phyloP scores from a whole-genome alignment of 768 basidiomycete genomes.

The Mrakia gelida region DNA sequence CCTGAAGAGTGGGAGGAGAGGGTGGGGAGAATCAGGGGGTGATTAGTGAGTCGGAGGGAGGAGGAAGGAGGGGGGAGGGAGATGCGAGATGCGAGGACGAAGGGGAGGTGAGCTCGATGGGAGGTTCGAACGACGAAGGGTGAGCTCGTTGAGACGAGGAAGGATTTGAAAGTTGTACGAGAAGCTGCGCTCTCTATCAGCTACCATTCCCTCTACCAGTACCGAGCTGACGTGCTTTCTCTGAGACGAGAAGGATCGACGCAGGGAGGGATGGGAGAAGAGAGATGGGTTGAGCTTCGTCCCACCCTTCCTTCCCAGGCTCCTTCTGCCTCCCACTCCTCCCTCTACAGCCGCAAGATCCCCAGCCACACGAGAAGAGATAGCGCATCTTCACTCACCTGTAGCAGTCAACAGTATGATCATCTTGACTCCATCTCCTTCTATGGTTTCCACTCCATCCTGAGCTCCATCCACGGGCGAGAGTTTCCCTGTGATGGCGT shows the following conservation, averaged over 20 bases:
- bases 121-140: neutral
- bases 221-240: too few relatives aligned
- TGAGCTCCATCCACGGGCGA: slow-evolving; percentile 56
- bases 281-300: slow-evolving; percentile 2
- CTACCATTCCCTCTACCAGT: too few relatives aligned
- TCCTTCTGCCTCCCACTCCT: neutral
- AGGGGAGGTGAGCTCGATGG: too few relatives aligned
- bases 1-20: slow-evolving; percentile 92
- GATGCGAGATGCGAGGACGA: neutral
- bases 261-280: too few relatives aligned
- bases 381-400: slow-evolving; percentile 52
- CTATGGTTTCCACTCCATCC: slow-evolving; percentile 73
- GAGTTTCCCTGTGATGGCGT: slow-evolving; percentile 91
- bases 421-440: slow-evolving; percentile 92
- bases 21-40: slow-evolving; percentile 45
- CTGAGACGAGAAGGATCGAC: too few relatives aligned
- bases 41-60: slow-evolving; percentile 9
- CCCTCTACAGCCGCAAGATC: neutral
- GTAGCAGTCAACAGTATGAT: slow-evolving; percentile 84
- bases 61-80: neutral
- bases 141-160: too few relatives aligned
- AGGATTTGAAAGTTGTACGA: too few relatives aligned
- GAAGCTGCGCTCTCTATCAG: too few relatives aligned
- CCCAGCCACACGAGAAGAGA: neutral
- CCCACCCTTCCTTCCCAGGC: neutral